These are phyloP conservation scores for Chrysoporthe puriensis DNA, from an alignment of 2,329 filamentous ascomycete species.

Conservation along the genomic window DNA sequence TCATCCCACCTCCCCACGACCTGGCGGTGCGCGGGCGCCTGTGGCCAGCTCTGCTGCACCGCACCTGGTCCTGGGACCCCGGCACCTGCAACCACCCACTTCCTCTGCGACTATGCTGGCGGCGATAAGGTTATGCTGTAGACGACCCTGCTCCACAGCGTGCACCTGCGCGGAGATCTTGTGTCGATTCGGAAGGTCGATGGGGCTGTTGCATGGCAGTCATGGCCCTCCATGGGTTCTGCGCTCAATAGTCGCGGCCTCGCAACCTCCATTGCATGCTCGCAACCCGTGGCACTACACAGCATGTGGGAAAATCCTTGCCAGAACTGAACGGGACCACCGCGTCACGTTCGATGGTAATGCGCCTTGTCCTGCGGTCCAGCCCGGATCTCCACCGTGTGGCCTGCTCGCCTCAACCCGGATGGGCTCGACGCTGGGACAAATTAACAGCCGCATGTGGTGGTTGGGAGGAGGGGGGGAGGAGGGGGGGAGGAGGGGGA, in stretches of 20 bases:
- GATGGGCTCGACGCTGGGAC: neutral
- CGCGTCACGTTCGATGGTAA: conserved; percentile 12
- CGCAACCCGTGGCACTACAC: neutral
- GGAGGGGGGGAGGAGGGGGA: neutral
- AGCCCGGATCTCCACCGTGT: conserved; percentile 3
- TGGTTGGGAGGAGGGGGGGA: neutral
- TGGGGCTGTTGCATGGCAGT: neutral
- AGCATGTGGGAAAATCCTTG: neutral
- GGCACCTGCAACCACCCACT: neutral
- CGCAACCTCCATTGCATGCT: neutral
- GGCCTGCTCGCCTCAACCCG: neutral
- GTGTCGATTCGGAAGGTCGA: conserved; percentile 23
- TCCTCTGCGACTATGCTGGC: neutral
- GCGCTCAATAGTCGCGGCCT: conserved; percentile 8
- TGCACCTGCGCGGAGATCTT: conserved; percentile 18
- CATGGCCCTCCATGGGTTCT: neutral
- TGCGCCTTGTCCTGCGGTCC: conserved; percentile 12
- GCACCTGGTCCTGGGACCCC: neutral
- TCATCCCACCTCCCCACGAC: neutral
- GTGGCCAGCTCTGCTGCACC: neutral
- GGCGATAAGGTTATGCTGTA: conserved; percentile 11
- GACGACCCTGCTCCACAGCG: neutral
- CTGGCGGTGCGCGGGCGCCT: neutral
- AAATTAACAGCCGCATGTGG: neutral
- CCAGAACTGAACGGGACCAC: conserved; percentile 1